Evolutionary conservation across 805 yeast species (phyloP).

Genomic region (Kluyveromyces aestuarii): DNA sequence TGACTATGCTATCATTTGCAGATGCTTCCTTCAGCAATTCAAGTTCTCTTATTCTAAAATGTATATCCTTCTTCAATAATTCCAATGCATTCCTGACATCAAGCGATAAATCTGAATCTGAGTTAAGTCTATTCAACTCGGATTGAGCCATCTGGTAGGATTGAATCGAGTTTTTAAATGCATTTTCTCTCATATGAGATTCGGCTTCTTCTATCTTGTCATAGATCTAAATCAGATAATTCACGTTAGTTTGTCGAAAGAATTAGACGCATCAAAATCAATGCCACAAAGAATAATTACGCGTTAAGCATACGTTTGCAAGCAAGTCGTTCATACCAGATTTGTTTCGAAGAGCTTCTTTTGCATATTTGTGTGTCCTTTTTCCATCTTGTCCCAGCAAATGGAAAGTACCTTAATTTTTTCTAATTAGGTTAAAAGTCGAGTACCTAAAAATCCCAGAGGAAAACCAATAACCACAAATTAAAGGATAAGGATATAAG

Average conservation of each 20-base stretch:
- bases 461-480: no score
- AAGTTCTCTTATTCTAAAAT: conserved; percentile 26
- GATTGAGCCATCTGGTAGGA: conserved; percentile 21
- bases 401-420: background rate
- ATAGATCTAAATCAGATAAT: conserved; percentile 32
- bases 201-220: conserved; percentile 47
- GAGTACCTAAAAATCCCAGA: no score
- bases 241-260: conserved; percentile 4
- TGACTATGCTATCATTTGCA: background rate
- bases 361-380: background rate
- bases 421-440: background rate
- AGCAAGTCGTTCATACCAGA: background rate
- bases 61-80: conserved; percentile 24
- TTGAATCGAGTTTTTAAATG: conserved; percentile 33
- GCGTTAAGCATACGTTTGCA: background rate
- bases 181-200: conserved; percentile 34
- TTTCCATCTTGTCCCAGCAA: background rate
- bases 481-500: background rate
- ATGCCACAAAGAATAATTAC: background rate
- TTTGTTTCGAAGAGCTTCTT: background rate
- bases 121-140: conserved; percentile 5
- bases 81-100: conserved; percentile 27
- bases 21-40: conserved; percentile 18
- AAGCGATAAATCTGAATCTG: conserved; percentile 21
- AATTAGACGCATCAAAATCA: background rate